phyloP scores from a whole-genome alignment of 1,139 yeast genomes.

The Diutina sp. region DNA sequence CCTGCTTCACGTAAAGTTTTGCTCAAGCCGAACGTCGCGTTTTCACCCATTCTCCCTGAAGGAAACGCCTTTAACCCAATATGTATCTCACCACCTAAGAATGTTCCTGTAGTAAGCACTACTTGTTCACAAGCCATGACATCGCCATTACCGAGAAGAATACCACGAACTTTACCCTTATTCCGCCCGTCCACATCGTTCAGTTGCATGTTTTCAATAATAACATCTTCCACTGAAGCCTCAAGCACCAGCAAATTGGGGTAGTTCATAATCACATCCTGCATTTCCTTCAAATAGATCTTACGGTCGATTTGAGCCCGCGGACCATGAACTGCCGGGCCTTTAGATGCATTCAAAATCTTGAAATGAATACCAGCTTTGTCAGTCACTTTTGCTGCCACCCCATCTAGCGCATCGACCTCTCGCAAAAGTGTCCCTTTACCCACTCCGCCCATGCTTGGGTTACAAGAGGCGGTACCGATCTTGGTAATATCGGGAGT shows the following conservation, averaged over 20 bases:
- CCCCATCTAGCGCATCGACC: conserved; percentile 94
- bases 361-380: conserved; percentile 89
- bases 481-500: conserved; percentile 68
- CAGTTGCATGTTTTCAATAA: conserved; percentile 19
- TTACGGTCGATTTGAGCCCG: conserved; percentile 90
- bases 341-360: conserved; percentile 74
- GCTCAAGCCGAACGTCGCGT: conserved; percentile 81
- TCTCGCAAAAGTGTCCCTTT: conserved; percentile 88
- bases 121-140: conserved; percentile 51
- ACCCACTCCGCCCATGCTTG: conserved; percentile 97
- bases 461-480: conserved; percentile 95
- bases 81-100: conserved; percentile 88
- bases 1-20: conserved; percentile 66
- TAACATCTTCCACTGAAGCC: conserved; percentile 79
- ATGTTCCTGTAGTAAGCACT: conserved; percentile 92
- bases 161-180: conserved; percentile 47
- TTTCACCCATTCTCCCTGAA: conserved; percentile 90
- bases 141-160: conserved; percentile 56
- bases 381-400: conserved; percentile 75
- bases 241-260: conserved; percentile 47
- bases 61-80: conserved; percentile 72
- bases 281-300: conserved; percentile 75
- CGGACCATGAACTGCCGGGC: conserved; percentile 99
- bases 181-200: conserved; percentile 21
- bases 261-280: conserved; percentile 45